Percentiles rank a stretch among this genome's conserved stretches.
Conservation (phyloP, 306 rosid species). For the Medicago truncatula region MtrunA17r5.0-ANR NC_053042.1:25255501-25256000, state of each 20-base stretch:
- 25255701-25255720: not conserved
- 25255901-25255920: not conserved
- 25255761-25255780: not conserved
- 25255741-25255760: not conserved
- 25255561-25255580: constrained; percentile 5
- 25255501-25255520: constrained; percentile 30
- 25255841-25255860: not conserved
- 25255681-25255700: not conserved
- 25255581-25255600: constrained; percentile 11
- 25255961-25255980: constrained; percentile 25
- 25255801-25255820: not conserved
- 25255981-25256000: constrained; percentile 42
- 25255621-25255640: not conserved
- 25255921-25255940: not conserved
- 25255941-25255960: not conserved
- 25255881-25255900: not conserved
- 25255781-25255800: not conserved
- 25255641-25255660: no score
- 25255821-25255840: not conserved
- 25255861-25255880: not conserved
- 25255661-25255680: constrained; percentile 2
- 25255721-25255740: not conserved
- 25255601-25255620: not conserved
- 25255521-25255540: constrained; percentile 22
- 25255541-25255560: constrained; percentile 21